Base-by-base conservation (phyloP, 805 yeast species). In the Cyberlindnera maclurae region DNA sequence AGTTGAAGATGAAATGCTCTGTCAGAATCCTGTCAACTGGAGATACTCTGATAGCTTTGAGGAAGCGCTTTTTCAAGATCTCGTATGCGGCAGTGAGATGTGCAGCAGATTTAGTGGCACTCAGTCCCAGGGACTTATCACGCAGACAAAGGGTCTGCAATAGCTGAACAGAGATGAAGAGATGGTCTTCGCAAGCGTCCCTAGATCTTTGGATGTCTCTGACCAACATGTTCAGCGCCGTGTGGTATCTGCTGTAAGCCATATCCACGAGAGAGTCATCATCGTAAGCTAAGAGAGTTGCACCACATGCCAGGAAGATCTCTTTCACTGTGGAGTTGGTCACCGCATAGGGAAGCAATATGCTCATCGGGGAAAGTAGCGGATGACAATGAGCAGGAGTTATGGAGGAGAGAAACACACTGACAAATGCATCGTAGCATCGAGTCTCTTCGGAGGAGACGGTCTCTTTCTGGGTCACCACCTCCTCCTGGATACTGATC, bases 31-130 rank as follows among this genome's bases (percentile, higher is more conserved):
- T 36, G 34, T 52, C 57, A 22, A 54, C 22, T 3, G 53, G 51
- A 2, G 39, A 30, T 5, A 45, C 38, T 37, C 11, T 34, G 24
- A 38, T 15, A 3, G 15, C 15, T 17, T 36, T 39, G 12, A 40
- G 31, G 32, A 47, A 51, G 13, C 57, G 31, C 15, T 49, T 54
- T 40, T 51, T 52, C 9, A 54, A 41, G 10, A 54, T 52, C 36
- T 49, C 55, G 40, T 52, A 54, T 1, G 57, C 43, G 3, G 57
- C 55, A 13, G 49, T 41, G 5, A 54, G 29, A 36, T 54, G 58
- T 2, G 52, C 55, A 5, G 55, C 52, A 31, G 49, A 41, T 27
- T 50, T 46, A 5, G 58, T 51, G 7, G 52, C 54, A 31, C 51
- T 54, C 7, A 51, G 36, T 0, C 57, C 58, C 4, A 52, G 34